Evolutionary conservation across 371 early-diverging fungal species (phyloP), one percentile per base, ranked within the genome.

Genomic region (Dichotomocladium elegans): DNA sequence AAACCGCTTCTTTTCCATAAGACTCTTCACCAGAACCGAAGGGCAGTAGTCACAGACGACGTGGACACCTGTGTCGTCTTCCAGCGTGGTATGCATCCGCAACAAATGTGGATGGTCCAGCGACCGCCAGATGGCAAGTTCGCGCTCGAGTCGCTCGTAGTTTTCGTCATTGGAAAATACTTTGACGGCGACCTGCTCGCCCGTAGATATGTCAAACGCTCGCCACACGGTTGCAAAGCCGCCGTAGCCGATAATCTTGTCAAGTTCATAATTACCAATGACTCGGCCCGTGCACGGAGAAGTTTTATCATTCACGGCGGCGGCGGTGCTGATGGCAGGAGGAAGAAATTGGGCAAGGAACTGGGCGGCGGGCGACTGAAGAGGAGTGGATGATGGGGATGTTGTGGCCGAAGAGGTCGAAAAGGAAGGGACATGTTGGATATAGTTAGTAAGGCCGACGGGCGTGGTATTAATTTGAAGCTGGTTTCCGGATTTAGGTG

Each of bases 21-120:
- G 28, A 31, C 72, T 69, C 8, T 84, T 51, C 41, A 89, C 31
- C 19, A 50, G 59, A 1, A 90, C 91, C 0, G 77, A 74, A 0
- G 72, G 41, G 27, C 86, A 87, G 17, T 83, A 79, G 51, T 90
- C 90, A 25, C 78, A 75, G 42, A 92, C 80, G 12, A 92, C 63
- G 50, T 85, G 89, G 7, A 70, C 72, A 11, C 82, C 80, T 34
- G 80, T 71, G 12, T 82, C 83, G 4, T 81, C 70, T 22, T 87
- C 84, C 41, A 89, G 73, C 24, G 86, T 68, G 5, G 85, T 83
- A 15, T 74, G 51, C 53, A 91, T 73, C 2, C 70, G 61, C 3
- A 89, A 69, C 44, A 91, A 80, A 42, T 87, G 63, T 2, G 83
- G 88, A 64, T 92, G 92, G 11, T 75, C 58, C n/a, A 91, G 65